These are phyloP conservation scores for Phytophthora pini DNA, from an alignment of 352 stramenopile genomes.

Conservation along the genomic window DNA sequence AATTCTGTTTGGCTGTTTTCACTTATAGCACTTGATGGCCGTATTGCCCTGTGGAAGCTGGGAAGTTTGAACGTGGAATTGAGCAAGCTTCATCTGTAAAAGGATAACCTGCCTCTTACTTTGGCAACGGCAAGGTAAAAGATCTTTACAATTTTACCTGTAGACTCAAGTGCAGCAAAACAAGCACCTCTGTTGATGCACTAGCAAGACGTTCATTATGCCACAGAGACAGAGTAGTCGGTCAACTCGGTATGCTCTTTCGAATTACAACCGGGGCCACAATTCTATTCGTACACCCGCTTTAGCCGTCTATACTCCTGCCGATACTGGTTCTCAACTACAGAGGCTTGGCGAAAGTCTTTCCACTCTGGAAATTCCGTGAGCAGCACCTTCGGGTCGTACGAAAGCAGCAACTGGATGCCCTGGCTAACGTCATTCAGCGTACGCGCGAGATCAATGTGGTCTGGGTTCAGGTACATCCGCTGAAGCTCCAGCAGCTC, in stretches of 20 bases:
- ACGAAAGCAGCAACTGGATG: slow-evolving; percentile 91
- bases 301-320: slow-evolving; percentile 94
- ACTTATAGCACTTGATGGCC: slow-evolving; percentile 76
- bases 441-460: slow-evolving; percentile 92
- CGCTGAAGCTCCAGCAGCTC: slow-evolving; percentile 91
- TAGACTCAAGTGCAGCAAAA: slow-evolving; percentile 16
- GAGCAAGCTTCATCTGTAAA: slow-evolving; percentile 83
- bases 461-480: slow-evolving; percentile 80
- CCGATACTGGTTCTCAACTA: slow-evolving; percentile 89
- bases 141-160: slow-evolving; percentile 1
- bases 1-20: slow-evolving; percentile 5
- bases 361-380: slow-evolving; percentile 87
- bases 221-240: slow-evolving; percentile 16
- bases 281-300: slow-evolving; percentile 87
- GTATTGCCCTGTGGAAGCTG: slow-evolving; percentile 84
- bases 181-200: neutral
- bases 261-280: slow-evolving; percentile 30
- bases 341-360: slow-evolving; percentile 88
- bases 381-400: slow-evolving; percentile 85
- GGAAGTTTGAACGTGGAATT: slow-evolving; percentile 77
- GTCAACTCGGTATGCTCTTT: slow-evolving; percentile 10
- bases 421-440: slow-evolving; percentile 93
- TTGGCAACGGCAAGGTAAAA: slow-evolving; percentile 1
- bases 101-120: neutral
- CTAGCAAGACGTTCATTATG: neutral